phyloP scores from a whole-genome alignment of 768 basidiomycete species.

The Panaeolus papilionaceus region DNA sequence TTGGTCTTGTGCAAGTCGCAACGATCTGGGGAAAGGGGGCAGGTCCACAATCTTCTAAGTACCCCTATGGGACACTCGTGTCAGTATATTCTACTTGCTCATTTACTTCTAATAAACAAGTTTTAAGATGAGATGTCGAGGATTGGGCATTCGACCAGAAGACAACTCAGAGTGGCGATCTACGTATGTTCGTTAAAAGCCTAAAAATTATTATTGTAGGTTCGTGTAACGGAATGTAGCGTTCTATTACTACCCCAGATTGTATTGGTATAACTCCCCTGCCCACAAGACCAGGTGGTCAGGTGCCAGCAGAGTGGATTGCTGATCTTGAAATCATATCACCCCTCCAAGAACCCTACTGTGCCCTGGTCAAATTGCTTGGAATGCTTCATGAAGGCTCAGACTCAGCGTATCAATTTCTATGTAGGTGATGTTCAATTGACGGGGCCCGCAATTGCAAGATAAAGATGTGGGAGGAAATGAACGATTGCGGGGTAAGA shows the following conservation, averaged over 20 bases:
- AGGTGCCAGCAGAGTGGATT: not conserved
- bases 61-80: no score
- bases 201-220: not conserved
- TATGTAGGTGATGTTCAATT: not conserved
- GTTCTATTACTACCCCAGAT: no score
- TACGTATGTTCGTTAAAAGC: not conserved
- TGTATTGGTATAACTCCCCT: no score
- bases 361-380: not conserved
- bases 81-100: no score
- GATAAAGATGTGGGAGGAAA: constrained; percentile 5
- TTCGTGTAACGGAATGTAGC: no score
- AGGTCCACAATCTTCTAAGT: no score
- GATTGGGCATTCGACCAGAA: no score
- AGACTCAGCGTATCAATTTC: no score
- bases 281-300: not conserved
- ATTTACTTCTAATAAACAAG: no score
- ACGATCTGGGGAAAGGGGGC: not conserved
- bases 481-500: constrained; percentile 4
- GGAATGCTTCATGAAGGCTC: not conserved
- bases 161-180: not conserved
- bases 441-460: constrained; percentile 1
- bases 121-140: no score
- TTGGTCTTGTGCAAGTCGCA: not conserved
- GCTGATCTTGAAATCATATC: not conserved
- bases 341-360: not conserved